Evolutionary conservation across 805 yeast species (phyloP).

Genomic region (Candida nonsorbophila): DNA sequence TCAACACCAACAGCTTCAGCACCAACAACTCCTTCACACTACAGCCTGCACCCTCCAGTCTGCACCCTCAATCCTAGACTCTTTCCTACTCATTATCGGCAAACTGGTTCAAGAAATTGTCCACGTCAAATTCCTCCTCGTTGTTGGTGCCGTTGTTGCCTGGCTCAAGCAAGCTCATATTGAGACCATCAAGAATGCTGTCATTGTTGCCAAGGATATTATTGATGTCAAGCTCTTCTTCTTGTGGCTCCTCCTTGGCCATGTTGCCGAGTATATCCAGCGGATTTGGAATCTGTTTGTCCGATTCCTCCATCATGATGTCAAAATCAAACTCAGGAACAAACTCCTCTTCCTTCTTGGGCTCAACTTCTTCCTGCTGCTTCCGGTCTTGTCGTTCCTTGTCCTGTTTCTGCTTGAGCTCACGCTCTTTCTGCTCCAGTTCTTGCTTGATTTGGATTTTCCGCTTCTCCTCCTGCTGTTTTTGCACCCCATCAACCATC

Average conservation of each 20-base stretch:
- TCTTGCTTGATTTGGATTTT: constrained; percentile 29
- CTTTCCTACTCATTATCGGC: constrained; percentile 23
- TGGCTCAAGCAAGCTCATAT: constrained; percentile 31
- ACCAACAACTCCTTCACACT: too few relatives aligned
- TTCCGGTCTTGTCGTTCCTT: constrained; percentile 15
- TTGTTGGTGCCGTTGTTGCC: constrained; percentile 13
- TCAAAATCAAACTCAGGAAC: constrained; percentile 14
- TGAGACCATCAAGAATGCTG: constrained; percentile 37
- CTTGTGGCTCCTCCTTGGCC: constrained; percentile 13
- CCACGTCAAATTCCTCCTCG: constrained; percentile 43
- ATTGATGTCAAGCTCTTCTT: constrained; percentile 24
- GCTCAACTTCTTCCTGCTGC: constrained; percentile 10
- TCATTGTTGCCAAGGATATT: constrained; percentile 33
- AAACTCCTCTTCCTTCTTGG: constrained; percentile 12
- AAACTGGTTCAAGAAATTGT: constrained; percentile 38
- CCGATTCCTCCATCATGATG: constrained; percentile 15
- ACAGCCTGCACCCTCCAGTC: too few relatives aligned
- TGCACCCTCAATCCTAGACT: background rate
- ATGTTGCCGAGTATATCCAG: constrained; percentile 11
- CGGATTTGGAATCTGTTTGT: constrained; percentile 15
- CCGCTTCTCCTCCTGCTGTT: constrained; percentile 34
- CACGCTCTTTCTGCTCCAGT: constrained; percentile 18
- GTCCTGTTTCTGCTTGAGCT: constrained; percentile 15
- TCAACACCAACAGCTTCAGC: too few relatives aligned
- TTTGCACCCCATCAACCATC: constrained; percentile 36